Base-by-base conservation (phyloP, 371 early-diverging fungal genomes). In the Funneliformis caledonium region DNA sequence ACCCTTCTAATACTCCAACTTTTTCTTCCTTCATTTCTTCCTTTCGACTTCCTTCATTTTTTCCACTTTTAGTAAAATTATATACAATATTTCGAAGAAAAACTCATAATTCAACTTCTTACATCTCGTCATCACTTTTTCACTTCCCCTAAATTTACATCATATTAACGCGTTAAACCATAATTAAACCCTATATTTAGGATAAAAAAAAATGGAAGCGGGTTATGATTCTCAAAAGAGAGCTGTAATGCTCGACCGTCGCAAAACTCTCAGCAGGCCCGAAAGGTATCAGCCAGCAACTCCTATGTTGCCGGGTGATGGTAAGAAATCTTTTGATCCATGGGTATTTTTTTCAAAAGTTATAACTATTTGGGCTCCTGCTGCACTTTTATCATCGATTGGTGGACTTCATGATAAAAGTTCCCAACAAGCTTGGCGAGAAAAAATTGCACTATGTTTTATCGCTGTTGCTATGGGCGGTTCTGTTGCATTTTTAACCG, bases 351-450 rank as follows among this genome's bases (percentile, higher is more conserved):
- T 93, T 80, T 92, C 94, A 31, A 87, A 92, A 26, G 88, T 94
- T 78, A 86, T 92, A 45, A 93, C 95, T 48, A 94, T 92, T 82
- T 94, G 94, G 94, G 92, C 93, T 9, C 87, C 94, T 4, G 89
- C 91, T 11, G 83, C 91, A 19, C 85, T 94, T 84, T 84, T 95
- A 37, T 85, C 84, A 59, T 81, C 82, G 73, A 76, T 82, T 50
- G 87, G 86, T 31, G 67, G 68, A 48, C 68, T 87, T 86, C 85
- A 86, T 37, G 94, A 93, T 67, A 81, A 89, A 50, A 84, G 85
- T 59, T 91, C 95, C 87, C 94, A 92, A 81, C 95, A 94, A 85
- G 97, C 97, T 19, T 96, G 96, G 96, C 90, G 97, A 81, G 97
- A 97, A 82, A 97, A 97, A 83, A 87, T 96, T 19, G 90, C 94